Percentiles rank a stretch among this genome's conserved stretches.
phyloP scores from a whole-genome alignment of 2,329 filamentous ascomycete genomes.

The Chrysosphaeria jannelii region DNA sequence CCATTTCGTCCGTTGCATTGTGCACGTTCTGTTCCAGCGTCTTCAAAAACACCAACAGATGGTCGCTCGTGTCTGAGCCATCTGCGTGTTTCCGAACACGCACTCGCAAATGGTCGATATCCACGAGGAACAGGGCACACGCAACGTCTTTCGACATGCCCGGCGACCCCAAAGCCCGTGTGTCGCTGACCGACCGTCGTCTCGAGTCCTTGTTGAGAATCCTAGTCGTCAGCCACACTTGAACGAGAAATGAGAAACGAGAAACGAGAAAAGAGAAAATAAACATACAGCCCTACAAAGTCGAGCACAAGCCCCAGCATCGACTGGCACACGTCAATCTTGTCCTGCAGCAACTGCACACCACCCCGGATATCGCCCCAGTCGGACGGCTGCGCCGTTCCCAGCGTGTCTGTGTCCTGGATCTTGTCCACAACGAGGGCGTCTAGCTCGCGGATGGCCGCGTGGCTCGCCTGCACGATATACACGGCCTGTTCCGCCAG shows the following conservation, averaged over 20 bases:
- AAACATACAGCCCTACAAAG: too few species aligned
- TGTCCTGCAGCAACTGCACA: too few species aligned
- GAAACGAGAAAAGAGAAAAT: too few species aligned
- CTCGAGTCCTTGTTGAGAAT: too few species aligned
- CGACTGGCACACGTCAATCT: constrained; percentile 11
- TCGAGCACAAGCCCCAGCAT: constrained; percentile 13
- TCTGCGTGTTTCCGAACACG: constrained; percentile 17
- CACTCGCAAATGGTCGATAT: constrained; percentile 9
- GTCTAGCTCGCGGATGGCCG: constrained; percentile 11
- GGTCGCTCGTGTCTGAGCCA: constrained; percentile 35
- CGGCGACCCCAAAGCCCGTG: too few species aligned
- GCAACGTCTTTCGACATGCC: constrained; percentile 8
- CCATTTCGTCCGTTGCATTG: too few species aligned
- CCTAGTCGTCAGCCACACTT: too few species aligned
- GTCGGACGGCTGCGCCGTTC: too few species aligned
- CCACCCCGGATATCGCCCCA: too few species aligned
- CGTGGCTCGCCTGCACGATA: constrained; percentile 10
- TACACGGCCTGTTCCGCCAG: constrained; percentile 10
- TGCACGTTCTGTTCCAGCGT: constrained; percentile 39
- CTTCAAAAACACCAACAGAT: constrained; percentile 37
- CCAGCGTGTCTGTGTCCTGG: too few species aligned
- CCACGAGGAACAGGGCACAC: constrained; percentile 8
- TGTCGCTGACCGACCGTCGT: too few species aligned
- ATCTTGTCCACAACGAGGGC: constrained; percentile 7
- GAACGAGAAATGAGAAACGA: too few species aligned